Evolutionary conservation across 73 alveolate species (phyloP).

Genomic region (Paramecium bursaria): DNA sequence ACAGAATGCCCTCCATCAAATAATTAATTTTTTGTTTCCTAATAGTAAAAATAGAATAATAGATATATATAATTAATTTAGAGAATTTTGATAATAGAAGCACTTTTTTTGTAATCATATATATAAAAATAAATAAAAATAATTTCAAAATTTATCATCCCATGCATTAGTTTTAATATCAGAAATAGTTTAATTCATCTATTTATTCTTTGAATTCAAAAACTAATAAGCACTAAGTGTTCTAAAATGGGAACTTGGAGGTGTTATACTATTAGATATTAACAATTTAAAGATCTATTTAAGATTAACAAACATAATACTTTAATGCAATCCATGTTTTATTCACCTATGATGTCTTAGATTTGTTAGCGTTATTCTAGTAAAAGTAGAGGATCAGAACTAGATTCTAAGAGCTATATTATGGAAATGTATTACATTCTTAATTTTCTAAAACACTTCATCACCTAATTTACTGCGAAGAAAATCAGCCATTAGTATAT

Average conservation of each 20-base stretch:
- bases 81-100: too few species aligned
- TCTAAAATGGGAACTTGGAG: slow-evolving; percentile 51
- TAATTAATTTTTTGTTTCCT: slow-evolving; percentile 35
- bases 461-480: slow-evolving; percentile 60
- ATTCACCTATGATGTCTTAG: slow-evolving; percentile 54
- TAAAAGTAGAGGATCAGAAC: slow-evolving; percentile 55
- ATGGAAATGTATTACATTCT: too few species aligned
- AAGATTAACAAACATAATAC: background rate
- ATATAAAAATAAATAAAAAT: too few species aligned
- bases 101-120: too few species aligned
- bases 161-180: too few species aligned
- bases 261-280: slow-evolving; percentile 37
- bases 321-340: slow-evolving; percentile 60
- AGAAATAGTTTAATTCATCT: too few species aligned
- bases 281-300: slow-evolving; percentile 27
- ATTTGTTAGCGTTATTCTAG: slow-evolving; percentile 53
- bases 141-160: too few species aligned
- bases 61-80: slow-evolving; percentile 3
- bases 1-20: background rate
- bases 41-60: slow-evolving; percentile 16
- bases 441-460: slow-evolving; percentile 57
- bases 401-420: slow-evolving; percentile 28
- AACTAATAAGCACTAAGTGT: slow-evolving; percentile 46
- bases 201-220: slow-evolving; percentile 9
- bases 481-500: slow-evolving; percentile 58